A percentile compares a stretch with the other conserved stretches of the same genome.
Conservation (phyloP, 2,329 filamentous ascomycete genomes). For the Aspergillus amoenus region DNA sequence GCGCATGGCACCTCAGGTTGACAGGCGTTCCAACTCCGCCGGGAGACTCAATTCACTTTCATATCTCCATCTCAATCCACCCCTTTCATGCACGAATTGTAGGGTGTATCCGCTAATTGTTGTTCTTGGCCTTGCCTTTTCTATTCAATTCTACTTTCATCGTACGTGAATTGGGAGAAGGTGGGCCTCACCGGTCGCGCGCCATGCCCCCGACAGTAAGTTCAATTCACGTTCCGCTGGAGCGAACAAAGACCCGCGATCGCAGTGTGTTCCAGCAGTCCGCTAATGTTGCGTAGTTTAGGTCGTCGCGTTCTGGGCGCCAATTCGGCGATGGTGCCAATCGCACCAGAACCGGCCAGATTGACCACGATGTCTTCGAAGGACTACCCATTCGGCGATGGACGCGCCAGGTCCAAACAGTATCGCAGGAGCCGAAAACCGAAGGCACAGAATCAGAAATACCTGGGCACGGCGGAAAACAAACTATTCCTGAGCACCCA, state of each 20-base stretch:
- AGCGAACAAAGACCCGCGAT: neutral
- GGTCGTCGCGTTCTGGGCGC: slow-evolving; percentile 57
- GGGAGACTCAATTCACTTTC: neutral
- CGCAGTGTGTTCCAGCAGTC: neutral
- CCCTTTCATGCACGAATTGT: neutral
- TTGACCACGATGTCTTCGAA: slow-evolving; percentile 66
- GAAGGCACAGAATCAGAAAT: slow-evolving; percentile 52
- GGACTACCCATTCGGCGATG: slow-evolving; percentile 90
- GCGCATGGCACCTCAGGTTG: neutral
- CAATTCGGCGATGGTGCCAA: slow-evolving; percentile 51
- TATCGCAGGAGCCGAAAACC: slow-evolving; percentile 65
- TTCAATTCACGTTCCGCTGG: slow-evolving; percentile 13
- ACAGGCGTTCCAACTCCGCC: neutral
- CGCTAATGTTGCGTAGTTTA: slow-evolving; percentile 46
- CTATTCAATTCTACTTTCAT: slow-evolving; percentile 3
- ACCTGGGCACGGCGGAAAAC: slow-evolving; percentile 26
- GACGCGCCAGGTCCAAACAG: slow-evolving; percentile 68
- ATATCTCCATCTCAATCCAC: neutral
- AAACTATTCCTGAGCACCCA: slow-evolving; percentile 66
- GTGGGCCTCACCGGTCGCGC: slow-evolving; percentile 12
- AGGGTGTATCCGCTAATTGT: neutral
- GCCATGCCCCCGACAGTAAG: slow-evolving; percentile 38
- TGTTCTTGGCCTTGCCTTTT: neutral
- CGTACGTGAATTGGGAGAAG: slow-evolving; percentile 5
- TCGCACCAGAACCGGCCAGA: slow-evolving; percentile 47